Evolutionary conservation across 257 asterid species (phyloP), one percentile per base, ranked within the genome.

Genomic region (Ehretia macrophylla): DNA sequence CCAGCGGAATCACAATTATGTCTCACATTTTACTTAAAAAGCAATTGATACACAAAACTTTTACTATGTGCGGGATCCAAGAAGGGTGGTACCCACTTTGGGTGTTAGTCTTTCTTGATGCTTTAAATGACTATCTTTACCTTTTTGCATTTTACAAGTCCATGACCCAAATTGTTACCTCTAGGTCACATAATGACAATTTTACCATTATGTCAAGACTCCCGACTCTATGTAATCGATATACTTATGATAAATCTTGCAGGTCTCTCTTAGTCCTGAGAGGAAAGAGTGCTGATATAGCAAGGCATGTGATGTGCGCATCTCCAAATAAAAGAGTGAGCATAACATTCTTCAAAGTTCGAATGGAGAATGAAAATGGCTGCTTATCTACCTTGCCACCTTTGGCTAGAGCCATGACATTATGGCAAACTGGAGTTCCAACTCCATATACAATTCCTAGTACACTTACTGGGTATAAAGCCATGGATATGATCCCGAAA

Each of bases 261-360:
- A 93, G 99, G 81, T 83, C 97, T 63, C 85, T 89, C 32, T 27
- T 93, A 51, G 92, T 93, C 57, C 89, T 93, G 99, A 81, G 97
- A 75, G 97, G 94, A 62, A 86, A 82, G 58, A 89, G 99, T 61
- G 84, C 97, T 11, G 97, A 89, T 48, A 88, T 83, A 58, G 86
- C 96, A 44, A 75, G 99, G 62, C 99, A 93, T 42, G 99, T 86
- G 4, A 85, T 93, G 97, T 86, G 99, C 70, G 75, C 97, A 27
- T 84, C 99, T 1, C 76, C 67, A 0, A 86, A 93, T 81, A 89
- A 81, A 73, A 81, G 99, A 57, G 88, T 85, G 9, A 89, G 90
- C 72, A 68, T 93, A 9, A 93, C 92, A 58, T 86, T 93, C 79
- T 80, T 93, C 77, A 78, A 79, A 76, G 85, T 89, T 73, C 83